These are phyloP conservation scores for Fusarium siculi DNA, from an alignment of 2,329 filamentous ascomycete species.

Conservation along the genomic window DNA sequence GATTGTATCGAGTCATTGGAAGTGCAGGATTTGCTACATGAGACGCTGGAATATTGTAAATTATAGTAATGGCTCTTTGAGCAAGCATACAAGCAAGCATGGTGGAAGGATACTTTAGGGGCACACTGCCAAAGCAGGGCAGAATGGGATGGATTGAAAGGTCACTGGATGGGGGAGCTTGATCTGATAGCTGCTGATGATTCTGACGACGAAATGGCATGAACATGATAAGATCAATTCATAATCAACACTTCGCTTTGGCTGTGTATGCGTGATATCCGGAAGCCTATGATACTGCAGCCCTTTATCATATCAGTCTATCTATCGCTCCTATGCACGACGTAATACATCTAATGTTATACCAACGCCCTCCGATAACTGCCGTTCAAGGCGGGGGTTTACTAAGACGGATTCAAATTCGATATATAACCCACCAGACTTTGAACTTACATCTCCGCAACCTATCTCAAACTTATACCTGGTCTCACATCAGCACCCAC, in stretches of 20 bases:
- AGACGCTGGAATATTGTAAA: constrained; percentile 40
- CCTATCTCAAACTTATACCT: background rate
- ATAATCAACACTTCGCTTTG: constrained; percentile 11
- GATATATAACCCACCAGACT: background rate
- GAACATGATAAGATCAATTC: constrained; percentile 50
- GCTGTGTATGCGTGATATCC: background rate
- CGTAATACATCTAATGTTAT: constrained; percentile 1
- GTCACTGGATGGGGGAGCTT: constrained; percentile 24
- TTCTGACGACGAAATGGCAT: constrained; percentile 48
- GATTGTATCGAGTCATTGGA: constrained; percentile 33
- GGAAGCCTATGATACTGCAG: background rate
- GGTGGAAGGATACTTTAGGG: constrained; percentile 13
- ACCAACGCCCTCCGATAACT: constrained; percentile 1
- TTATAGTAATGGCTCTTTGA: constrained; percentile 41
- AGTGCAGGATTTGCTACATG: constrained; percentile 16
- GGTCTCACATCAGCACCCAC: background rate
- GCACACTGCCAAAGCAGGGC: constrained; percentile 13
- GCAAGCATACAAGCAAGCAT: constrained; percentile 20
- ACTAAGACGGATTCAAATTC: background rate
- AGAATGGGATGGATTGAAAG: constrained; percentile 15
- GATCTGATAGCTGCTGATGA: constrained; percentile 46
- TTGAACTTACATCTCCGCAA: background rate
- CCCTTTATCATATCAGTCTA: constrained; percentile 5
- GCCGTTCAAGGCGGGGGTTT: constrained; percentile 16
- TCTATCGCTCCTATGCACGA: background rate